These are phyloP conservation scores for Globisporangium nodosum DNA, from an alignment of 352 stramenopile genomes.

Conservation along the genomic window DNA sequence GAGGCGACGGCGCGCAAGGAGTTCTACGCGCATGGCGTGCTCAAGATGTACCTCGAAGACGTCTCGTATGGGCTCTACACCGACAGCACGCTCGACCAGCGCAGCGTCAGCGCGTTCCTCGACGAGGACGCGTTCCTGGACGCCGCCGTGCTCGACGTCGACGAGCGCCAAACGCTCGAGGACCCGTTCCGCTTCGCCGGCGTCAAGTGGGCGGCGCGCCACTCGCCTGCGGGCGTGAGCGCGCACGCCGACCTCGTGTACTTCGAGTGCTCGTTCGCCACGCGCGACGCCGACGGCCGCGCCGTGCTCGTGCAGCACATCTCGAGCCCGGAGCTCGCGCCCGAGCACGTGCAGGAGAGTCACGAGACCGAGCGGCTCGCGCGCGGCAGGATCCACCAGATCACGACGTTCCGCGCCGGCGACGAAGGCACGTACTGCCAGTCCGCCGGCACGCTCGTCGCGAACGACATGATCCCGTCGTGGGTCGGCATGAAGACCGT, in stretches of 20 bases:
- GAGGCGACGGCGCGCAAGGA: conserved; percentile 9
- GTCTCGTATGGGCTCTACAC: conserved; percentile 35
- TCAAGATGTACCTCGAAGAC: conserved; percentile 17
- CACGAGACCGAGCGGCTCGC: conserved; percentile 1
- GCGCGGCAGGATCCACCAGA: neutral
- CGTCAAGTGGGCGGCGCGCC: conserved; percentile 31
- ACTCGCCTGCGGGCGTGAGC: neutral
- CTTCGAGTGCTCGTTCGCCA: conserved; percentile 12
- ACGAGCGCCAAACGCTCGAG: conserved; percentile 27
- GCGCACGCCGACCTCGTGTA: conserved; percentile 6
- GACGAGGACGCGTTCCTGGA: conserved; percentile 24
- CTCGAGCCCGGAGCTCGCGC: conserved; percentile 7
- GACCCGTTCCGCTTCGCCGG: conserved; percentile 52
- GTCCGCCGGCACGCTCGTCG: conserved; percentile 1
- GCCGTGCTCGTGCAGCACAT: conserved; percentile 13
- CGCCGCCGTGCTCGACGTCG: conserved; percentile 34
- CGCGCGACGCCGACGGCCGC: conserved; percentile 8
- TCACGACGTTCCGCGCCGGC: conserved; percentile 6
- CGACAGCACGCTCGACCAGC: conserved; percentile 35
- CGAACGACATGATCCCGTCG: conserved; percentile 6
- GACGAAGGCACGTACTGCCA: conserved; percentile 12
- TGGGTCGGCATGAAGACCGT: conserved; percentile 11
- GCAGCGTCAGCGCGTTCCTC: conserved; percentile 22
- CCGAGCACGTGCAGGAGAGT: conserved; percentile 1
- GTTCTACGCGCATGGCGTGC: conserved; percentile 9